phyloP scores from a whole-genome alignment of 805 yeast genomes.

The Saccharomycopsis javanensis region DNA sequence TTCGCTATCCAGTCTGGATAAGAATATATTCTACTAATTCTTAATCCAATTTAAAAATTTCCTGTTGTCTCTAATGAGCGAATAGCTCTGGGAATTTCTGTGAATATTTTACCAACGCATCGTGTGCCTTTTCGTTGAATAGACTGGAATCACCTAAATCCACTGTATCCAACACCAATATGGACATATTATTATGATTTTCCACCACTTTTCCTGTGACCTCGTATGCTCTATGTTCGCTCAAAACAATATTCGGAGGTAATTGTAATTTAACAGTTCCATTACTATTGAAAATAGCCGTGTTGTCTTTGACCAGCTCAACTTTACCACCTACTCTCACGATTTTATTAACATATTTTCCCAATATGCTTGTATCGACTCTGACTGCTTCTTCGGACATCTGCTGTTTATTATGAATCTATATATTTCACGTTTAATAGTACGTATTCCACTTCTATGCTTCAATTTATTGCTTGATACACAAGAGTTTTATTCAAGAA shows the following conservation, averaged over 20 bases:
- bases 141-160: slow-evolving; percentile 1
- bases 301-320: slow-evolving; percentile 3
- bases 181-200: slow-evolving; percentile 2
- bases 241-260: slow-evolving; percentile 10
- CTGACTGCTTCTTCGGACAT: slow-evolving; percentile 16
- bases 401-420: not conserved
- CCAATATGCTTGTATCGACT: slow-evolving; percentile 11
- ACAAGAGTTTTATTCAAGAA: too few species aligned
- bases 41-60: too few species aligned
- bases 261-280: slow-evolving; percentile 9
- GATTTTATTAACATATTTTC: slow-evolving; percentile 1
- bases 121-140: slow-evolving; percentile 16
- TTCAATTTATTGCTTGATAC: too few species aligned
- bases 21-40: too few species aligned
- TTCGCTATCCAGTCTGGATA: too few species aligned
- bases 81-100: slow-evolving; percentile 18
- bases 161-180: slow-evolving; percentile 11
- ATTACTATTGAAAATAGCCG: slow-evolving; percentile 10
- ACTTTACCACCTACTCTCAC: slow-evolving; percentile 17
- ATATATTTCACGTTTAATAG: too few species aligned
- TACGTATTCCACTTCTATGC: not conserved
- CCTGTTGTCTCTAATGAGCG: not conserved
- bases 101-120: slow-evolving; percentile 13
- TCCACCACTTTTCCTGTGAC: slow-evolving; percentile 13
- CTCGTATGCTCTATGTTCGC: slow-evolving; percentile 14